These are phyloP conservation scores for Evernia prunastri DNA, from an alignment of 495 filamentous ascomycete genomes.

Conservation along the genomic window DNA sequence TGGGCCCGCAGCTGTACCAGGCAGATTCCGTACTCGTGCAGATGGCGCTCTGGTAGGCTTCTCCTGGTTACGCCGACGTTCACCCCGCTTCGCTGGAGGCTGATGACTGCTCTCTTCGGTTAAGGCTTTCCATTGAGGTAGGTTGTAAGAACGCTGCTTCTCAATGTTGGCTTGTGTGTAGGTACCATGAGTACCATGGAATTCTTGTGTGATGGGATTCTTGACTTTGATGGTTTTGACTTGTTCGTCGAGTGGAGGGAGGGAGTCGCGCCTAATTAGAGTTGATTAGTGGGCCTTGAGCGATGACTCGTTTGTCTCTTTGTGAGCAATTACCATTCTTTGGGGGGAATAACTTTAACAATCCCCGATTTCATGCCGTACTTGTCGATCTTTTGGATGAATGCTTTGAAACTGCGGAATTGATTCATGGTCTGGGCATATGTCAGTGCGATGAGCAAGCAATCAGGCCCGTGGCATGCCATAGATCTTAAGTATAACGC, in stretches of 20 bases:
- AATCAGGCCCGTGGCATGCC: background rate
- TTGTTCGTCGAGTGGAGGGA: constrained; percentile 71
- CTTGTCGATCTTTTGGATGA: constrained; percentile 79
- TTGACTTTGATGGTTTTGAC: constrained; percentile 89
- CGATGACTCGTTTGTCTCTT: background rate
- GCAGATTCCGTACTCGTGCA: constrained; percentile 28
- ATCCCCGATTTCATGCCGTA: constrained; percentile 98
- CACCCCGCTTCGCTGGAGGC: constrained; percentile 87
- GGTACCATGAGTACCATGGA: constrained; percentile 85
- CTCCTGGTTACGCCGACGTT: constrained; percentile 71
- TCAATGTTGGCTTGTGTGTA: constrained; percentile 96
- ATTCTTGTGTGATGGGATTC: constrained; percentile 96
- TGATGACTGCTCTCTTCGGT: constrained; percentile 93
- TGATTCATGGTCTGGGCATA: constrained; percentile 69
- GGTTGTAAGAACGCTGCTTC: constrained; percentile 89
- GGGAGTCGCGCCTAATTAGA: constrained; percentile 54
- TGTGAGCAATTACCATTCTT: constrained; percentile 69
- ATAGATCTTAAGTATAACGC: too few species aligned
- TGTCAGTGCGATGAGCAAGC: background rate
- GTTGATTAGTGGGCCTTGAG: background rate
- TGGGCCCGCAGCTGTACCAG: constrained; percentile 28
- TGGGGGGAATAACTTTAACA: constrained; percentile 87
- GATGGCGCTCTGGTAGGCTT: constrained; percentile 42
- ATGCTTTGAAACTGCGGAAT: constrained; percentile 84
- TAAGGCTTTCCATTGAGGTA: constrained; percentile 89